Evolutionary conservation across 139 green algal species (phyloP).

Genomic region (Pseudopediastrum boryanum): DNA sequence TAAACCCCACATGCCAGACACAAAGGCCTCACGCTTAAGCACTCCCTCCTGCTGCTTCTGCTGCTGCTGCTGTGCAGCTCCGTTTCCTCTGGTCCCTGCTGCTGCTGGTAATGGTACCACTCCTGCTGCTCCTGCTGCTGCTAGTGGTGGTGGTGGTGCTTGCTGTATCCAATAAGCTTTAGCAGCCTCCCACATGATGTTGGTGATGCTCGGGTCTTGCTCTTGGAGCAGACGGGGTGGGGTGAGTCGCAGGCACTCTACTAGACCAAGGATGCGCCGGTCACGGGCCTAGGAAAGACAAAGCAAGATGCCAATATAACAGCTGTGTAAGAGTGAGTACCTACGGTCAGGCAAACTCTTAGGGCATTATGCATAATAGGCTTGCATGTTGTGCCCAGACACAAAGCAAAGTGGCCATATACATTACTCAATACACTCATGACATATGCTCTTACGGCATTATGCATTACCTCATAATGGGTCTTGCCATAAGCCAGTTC

Average conservation of each 20-base stretch:
- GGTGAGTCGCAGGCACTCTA: slow-evolving; percentile 21
- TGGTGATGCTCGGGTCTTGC: neutral
- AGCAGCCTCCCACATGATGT: slow-evolving; percentile 16
- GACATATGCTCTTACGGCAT: too few species aligned
- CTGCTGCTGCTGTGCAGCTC: slow-evolving; percentile 3
- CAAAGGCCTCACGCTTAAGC: slow-evolving; percentile 17
- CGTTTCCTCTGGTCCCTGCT: neutral
- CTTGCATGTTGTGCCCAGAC: too few species aligned
- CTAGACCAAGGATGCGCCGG: slow-evolving; percentile 20
- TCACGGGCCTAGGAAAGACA: slow-evolving; percentile 33
- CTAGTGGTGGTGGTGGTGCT: slow-evolving; percentile 17
- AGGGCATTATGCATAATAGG: too few species aligned
- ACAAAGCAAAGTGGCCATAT: too few species aligned
- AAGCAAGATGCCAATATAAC: too few species aligned
- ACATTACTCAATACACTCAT: too few species aligned
- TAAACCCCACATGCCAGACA: slow-evolving; percentile 35
- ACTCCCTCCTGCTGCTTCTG: neutral
- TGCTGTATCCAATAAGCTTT: slow-evolving; percentile 32
- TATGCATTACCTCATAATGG: too few species aligned
- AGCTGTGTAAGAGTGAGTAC: too few species aligned
- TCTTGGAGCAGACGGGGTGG: neutral
- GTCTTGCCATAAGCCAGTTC: too few species aligned
- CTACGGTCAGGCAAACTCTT: too few species aligned
- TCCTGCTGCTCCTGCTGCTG: slow-evolving; percentile 15
- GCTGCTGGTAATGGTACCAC: neutral